These are phyloP conservation scores for Chiua sp. DNA, from an alignment of 1,284 basidiomycete species.

Conservation along the genomic window DNA sequence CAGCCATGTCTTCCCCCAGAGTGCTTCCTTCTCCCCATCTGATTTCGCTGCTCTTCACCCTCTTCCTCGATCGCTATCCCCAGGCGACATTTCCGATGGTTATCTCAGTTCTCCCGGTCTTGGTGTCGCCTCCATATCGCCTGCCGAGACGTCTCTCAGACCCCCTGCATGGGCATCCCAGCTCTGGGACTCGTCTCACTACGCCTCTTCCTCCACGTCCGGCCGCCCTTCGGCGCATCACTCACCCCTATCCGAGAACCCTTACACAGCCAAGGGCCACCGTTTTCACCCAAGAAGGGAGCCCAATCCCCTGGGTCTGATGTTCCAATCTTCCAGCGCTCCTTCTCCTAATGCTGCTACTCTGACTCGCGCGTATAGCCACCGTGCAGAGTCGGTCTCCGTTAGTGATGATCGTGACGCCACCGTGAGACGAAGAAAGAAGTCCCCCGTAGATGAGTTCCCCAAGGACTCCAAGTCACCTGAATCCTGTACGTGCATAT, in stretches of 20 bases:
- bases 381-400: slow-evolving; percentile 67
- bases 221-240: slow-evolving; percentile 45
- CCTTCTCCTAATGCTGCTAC: slow-evolving; percentile 53
- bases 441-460: slow-evolving; percentile 50
- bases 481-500: slow-evolving; percentile 37
- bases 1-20: slow-evolving; percentile 51
- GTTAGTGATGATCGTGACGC: slow-evolving; percentile 69
- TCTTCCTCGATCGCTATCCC: slow-evolving; percentile 61
- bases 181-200: slow-evolving; percentile 54
- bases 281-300: slow-evolving; percentile 44
- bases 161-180: slow-evolving; percentile 66
- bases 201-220: slow-evolving; percentile 38
- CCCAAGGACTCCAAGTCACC: slow-evolving; percentile 37
- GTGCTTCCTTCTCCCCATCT: slow-evolving; percentile 59
- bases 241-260: slow-evolving; percentile 49
- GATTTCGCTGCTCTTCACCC: slow-evolving; percentile 63
- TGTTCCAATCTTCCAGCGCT: slow-evolving; percentile 79
- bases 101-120: slow-evolving; percentile 40
- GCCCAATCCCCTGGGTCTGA: slow-evolving; percentile 58
- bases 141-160: slow-evolving; percentile 57
- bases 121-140: slow-evolving; percentile 58
- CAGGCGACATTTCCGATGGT: slow-evolving; percentile 54
- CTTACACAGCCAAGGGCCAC: slow-evolving; percentile 35
- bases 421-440: slow-evolving; percentile 70
- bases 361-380: slow-evolving; percentile 61